phyloP scores from a whole-genome alignment of 805 yeast species.

The Candida morakotiae region DNA sequence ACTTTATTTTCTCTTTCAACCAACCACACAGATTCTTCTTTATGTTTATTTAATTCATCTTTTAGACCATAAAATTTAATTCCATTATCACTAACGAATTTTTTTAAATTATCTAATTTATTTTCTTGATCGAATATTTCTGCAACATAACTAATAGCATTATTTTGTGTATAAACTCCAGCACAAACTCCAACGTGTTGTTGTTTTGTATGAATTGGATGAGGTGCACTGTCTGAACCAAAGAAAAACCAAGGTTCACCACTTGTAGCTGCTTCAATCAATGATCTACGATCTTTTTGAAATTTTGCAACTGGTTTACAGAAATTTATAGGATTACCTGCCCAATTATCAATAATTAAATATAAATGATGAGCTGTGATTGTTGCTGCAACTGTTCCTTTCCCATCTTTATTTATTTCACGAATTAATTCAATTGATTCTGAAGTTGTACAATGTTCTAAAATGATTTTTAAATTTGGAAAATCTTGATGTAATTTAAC shows the following conservation, averaged over 20 bases:
- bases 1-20: conserved; percentile 51
- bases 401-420: conserved; percentile 41
- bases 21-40: conserved; percentile 36
- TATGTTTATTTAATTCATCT: conserved; percentile 27
- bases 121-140: conserved; percentile 71
- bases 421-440: conserved; percentile 80
- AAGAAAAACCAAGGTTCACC: conserved; percentile 92
- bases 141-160: conserved; percentile 79
- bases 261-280: conserved; percentile 82
- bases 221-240: conserved; percentile 99
- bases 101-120: conserved; percentile 61
- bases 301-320: conserved; percentile 98
- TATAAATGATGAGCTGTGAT: conserved; percentile 94
- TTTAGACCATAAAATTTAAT: conserved; percentile 62
- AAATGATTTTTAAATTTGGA: conserved; percentile 79
- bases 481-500: conserved; percentile 72
- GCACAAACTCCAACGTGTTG: conserved; percentile 87
- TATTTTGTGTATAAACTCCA: conserved; percentile 93
- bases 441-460: conserved; percentile 93
- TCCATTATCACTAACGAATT: conserved; percentile 76
- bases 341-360: conserved; percentile 91
- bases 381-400: conserved; percentile 75
- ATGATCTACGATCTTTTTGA: conserved; percentile 77
- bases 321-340: conserved; percentile 90
- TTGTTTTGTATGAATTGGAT: conserved; percentile 75